Evolutionary conservation across 1,139 yeast genomes (phyloP), one percentile per base, ranked within the genome.

Genomic region (Williopsis jadinii): DNA sequence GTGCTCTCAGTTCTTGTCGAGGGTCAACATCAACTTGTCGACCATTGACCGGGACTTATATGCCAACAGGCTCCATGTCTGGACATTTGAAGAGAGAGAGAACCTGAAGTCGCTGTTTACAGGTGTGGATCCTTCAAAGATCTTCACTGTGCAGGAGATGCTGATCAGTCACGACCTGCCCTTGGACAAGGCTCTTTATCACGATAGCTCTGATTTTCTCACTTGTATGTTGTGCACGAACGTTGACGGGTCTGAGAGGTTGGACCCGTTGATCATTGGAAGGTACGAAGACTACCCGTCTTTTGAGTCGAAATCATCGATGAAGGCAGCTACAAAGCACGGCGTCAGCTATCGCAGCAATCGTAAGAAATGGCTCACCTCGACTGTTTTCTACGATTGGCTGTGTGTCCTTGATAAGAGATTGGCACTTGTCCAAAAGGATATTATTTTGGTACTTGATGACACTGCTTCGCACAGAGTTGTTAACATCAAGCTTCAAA

Each of bases 391-490:
- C 51, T 81, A 79, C 49, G 77, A 78, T 51, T 80, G 82, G 70
- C 57, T 80, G 26, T 64, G 75, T 3, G 67, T 78, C 8, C 61
- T 80, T 54, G 85, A 80, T 49, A 82, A 78, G 52, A 70, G 81
- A 49, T 52, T 70, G 40, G 68, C 69, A 35, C 45, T 62, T 39
- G 63, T 65, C 32, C 61, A 64, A 30, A 61, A 84, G 42, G 75
- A 76, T 45, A 75, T 80, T 36, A 61, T 77, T 43, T 69, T 80
- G 8, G 59, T 79, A 2, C 54, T 80, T 10, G 84, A 79, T 57
- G 84, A 80, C 55, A 73, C 81, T 10, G 75, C 82, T 5, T 73
- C 83, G 1, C 86, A 80, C 54, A 61, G 85, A 40, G 73, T 78
- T 6, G 67, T 77, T 35, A 79, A 79, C 50, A 61, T 77, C 44